These are phyloP conservation scores for Tympanopsis confertula DNA, from an alignment of 2,329 filamentous ascomycete genomes.

Conservation along the genomic window DNA sequence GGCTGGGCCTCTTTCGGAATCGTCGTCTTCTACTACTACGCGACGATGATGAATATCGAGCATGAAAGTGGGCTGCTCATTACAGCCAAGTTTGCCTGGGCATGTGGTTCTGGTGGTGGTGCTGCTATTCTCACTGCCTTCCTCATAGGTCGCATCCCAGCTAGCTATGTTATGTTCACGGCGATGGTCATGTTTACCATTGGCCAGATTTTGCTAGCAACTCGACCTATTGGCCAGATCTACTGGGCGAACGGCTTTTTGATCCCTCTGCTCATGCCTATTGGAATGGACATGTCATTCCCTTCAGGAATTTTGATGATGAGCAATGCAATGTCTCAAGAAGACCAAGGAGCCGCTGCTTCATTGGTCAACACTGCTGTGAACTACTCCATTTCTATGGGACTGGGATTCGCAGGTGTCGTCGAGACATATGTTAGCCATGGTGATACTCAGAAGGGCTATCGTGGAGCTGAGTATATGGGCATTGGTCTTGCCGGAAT, in stretches of 20 bases:
- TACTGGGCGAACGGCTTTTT: not conserved
- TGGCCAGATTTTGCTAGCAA: not conserved
- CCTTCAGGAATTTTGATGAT: constrained; percentile 23
- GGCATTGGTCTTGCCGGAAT: constrained; percentile 18
- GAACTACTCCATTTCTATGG: constrained; percentile 27
- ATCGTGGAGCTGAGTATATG: constrained; percentile 22
- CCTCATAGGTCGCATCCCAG: not conserved
- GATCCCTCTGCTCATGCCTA: too few species aligned
- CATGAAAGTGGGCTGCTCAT: not conserved
- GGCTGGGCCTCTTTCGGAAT: not conserved
- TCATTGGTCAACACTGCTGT: constrained; percentile 22
- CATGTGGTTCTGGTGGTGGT: not conserved
- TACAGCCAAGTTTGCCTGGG: not conserved
- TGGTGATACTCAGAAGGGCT: constrained; percentile 21
- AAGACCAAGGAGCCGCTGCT: constrained; percentile 27
- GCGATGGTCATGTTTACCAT: not conserved
- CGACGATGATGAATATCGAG: not conserved
- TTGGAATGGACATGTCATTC: too few species aligned
- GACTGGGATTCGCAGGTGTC: constrained; percentile 26
- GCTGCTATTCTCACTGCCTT: not conserved
- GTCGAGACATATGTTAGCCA: constrained; percentile 23
- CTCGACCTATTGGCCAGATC: not conserved
- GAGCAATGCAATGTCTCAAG: constrained; percentile 19
- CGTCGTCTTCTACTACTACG: not conserved
- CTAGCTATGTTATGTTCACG: not conserved